phyloP scores from a whole-genome alignment of 2,329 filamentous ascomycete genomes.

The Hypomyces rosellus region DNA sequence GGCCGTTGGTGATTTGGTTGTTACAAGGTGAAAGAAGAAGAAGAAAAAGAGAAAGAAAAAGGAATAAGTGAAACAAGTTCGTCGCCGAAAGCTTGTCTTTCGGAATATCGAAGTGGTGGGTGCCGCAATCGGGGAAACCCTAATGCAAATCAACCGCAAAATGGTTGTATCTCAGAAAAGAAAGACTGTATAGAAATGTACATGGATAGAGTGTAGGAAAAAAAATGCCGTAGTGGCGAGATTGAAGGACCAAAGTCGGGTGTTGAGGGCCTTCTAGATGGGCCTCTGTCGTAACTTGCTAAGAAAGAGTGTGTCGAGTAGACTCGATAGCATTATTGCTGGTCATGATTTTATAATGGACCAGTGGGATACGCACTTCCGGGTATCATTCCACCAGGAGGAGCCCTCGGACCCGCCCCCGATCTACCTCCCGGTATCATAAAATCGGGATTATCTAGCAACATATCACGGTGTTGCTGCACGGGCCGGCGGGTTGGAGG shows the following conservation, averaged over 20 bases:
- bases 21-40: no score
- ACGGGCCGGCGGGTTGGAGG: constrained; percentile 38
- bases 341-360: constrained; percentile 14
- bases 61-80: no score
- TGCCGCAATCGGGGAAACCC: no score
- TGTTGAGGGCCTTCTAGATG: no score
- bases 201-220: neutral
- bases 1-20: no score
- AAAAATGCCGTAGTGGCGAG: no score
- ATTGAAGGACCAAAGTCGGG: no score
- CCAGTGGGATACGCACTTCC: constrained; percentile 46
- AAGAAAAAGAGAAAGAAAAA: no score
- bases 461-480: constrained; percentile 60
- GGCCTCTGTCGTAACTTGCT: neutral
- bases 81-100: no score
- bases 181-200: neutral
- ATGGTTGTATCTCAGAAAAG: neutral
- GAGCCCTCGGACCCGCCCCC: constrained; percentile 20
- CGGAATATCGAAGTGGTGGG: no score
- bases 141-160: no score
- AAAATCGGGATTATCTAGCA: constrained; percentile 85
- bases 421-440: constrained; percentile 51
- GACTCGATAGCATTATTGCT: neutral
- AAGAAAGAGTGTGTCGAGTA: no score
- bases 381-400: constrained; percentile 42